Conservation (phyloP, 2,329 filamentous ascomycete genomes). For the Pseudocercospora musae region DNA sequence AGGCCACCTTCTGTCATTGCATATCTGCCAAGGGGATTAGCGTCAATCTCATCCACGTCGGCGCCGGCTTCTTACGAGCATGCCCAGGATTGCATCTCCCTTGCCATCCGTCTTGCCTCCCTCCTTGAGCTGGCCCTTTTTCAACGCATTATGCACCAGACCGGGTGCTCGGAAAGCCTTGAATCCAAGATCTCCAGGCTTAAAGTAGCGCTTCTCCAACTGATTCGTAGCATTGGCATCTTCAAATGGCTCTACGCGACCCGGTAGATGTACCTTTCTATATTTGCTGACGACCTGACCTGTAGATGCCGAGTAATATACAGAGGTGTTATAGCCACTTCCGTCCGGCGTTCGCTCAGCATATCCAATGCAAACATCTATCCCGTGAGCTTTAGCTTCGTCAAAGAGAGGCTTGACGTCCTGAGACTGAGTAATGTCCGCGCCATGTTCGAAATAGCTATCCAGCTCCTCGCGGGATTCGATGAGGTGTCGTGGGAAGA, state of each 20-base stretch:
- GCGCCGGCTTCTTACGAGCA: conserved; percentile 44
- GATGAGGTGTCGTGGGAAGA: conserved; percentile 53
- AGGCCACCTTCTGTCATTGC: conserved; percentile 55
- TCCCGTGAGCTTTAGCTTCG: conserved; percentile 44
- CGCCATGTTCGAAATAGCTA: conserved; percentile 51
- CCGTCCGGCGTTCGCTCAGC: conserved; percentile 49
- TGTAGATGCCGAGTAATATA: conserved; percentile 50
- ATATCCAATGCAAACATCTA: conserved; percentile 55
- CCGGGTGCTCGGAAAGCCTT: conserved; percentile 52
- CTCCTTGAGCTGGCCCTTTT: conserved; percentile 29
- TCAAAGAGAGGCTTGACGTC: conserved; percentile 51
- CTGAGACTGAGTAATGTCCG: conserved; percentile 42
- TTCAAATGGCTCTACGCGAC: conserved; percentile 50
- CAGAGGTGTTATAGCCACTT: conserved; percentile 49
- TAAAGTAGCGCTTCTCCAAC: conserved; percentile 56
- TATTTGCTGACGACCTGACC: conserved; percentile 51
- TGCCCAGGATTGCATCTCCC: conserved; percentile 52
- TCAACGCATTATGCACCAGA: conserved; percentile 40
- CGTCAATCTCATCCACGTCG: not conserved
- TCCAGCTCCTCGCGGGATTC: conserved; percentile 41
- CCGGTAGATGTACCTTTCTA: conserved; percentile 55
- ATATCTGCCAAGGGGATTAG: conserved; percentile 27
- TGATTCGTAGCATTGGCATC: conserved; percentile 51
- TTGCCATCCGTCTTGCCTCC: conserved; percentile 33
- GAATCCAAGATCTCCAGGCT: conserved; percentile 53